A percentile compares a stretch with the other conserved stretches of the same genome.
These are phyloP conservation scores for Colletotrichum sp. DNA, from an alignment of 2,329 filamentous ascomycete species.

Conservation along the genomic window DNA sequence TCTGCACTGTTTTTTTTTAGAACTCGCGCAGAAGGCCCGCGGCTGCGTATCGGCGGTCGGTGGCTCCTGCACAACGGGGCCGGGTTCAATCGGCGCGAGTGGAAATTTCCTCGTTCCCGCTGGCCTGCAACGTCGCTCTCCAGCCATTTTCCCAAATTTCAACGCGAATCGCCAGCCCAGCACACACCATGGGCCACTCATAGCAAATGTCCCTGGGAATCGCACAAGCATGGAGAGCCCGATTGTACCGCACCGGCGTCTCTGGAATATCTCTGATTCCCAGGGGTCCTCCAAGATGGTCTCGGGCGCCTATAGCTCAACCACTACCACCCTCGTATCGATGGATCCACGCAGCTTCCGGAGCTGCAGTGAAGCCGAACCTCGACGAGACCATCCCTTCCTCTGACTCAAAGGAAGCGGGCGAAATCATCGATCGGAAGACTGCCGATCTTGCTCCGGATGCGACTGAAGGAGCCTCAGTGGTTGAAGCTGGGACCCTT, in stretches of 20 bases:
- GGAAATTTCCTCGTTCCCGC: constrained; percentile 10
- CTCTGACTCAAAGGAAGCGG: background rate
- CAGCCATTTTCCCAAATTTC: background rate
- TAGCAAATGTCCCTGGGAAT: constrained; percentile 53
- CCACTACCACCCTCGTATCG: background rate
- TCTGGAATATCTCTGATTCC: constrained; percentile 24
- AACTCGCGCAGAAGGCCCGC: background rate
- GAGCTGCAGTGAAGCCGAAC: background rate
- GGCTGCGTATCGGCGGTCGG: background rate
- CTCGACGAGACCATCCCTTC: background rate
- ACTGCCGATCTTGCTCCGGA: background rate
- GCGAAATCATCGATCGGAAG: background rate
- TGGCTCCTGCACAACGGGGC: background rate
- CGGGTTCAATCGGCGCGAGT: constrained; percentile 17
- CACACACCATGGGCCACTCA: constrained; percentile 39
- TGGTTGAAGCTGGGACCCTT: background rate
- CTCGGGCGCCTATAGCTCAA: constrained; percentile 7
- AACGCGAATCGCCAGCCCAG: constrained; percentile 7
- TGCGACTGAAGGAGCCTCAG: background rate
- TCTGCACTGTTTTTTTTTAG: background rate
- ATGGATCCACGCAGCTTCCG: background rate
- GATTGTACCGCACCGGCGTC: constrained; percentile 34
- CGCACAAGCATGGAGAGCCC: constrained; percentile 47
- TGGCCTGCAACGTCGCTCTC: background rate
- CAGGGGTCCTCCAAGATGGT: constrained; percentile 17